phyloP scores from a whole-genome alignment of 192 early-diverging fungal species.

The Glomus cerebriforme region DNA sequence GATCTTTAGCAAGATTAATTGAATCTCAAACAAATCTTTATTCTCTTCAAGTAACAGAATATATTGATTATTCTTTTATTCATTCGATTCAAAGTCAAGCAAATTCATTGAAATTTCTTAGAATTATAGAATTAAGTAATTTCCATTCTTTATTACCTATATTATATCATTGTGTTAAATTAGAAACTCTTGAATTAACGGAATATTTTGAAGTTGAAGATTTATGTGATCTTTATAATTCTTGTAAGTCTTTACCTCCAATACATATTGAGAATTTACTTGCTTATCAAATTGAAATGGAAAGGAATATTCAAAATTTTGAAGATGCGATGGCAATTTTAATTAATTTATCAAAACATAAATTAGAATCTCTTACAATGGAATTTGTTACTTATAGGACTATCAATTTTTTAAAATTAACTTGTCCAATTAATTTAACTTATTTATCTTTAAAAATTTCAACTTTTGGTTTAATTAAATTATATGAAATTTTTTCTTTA shows the following conservation, averaged over 20 bases:
- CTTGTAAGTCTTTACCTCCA: neutral
- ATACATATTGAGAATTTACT: neutral
- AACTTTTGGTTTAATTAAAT: neutral
- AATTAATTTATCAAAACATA: neutral
- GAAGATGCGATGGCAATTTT: neutral
- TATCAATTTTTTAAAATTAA: neutral
- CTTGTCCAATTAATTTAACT: neutral
- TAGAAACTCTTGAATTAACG: neutral
- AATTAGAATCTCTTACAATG: neutral
- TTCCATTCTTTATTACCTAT: neutral
- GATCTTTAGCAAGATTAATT: neutral
- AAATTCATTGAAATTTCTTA: neutral
- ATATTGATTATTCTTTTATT: neutral
- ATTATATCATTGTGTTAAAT: neutral
- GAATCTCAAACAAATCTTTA: neutral
- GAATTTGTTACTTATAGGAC: neutral
- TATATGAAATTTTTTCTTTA: neutral
- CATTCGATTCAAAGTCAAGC: neutral
- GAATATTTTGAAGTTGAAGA: neutral
- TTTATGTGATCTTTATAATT: neutral
- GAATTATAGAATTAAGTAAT: neutral
- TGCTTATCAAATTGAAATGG: neutral
- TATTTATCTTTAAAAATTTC: neutral
- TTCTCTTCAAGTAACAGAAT: neutral
- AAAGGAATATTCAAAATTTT: neutral